Evolutionary conservation across 2,329 filamentous ascomycete genomes (phyloP), one percentile per base, ranked within the genome.

Genomic region (Fusarium hainanense): DNA sequence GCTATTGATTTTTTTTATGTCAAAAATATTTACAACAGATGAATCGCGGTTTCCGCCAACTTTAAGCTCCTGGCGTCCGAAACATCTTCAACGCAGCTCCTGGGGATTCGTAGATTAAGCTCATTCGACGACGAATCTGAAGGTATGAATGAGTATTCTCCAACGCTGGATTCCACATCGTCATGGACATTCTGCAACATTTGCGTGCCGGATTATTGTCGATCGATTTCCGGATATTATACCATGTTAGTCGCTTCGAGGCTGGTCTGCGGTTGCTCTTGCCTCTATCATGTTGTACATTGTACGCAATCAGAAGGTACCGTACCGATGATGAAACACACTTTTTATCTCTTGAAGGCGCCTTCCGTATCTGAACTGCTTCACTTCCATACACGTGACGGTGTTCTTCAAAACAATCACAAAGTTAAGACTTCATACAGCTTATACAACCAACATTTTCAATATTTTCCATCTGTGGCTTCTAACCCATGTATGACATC

Each of bases 271-370:
- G 20, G 47, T 52, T 57, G 44, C 32, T 27, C 27, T 64, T 21
- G 37, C 20, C 23, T 42, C 48, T 20, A 41, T 51, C 32, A 41
- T 41, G 32, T 14, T 27, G 49, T 47, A 65, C 62, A 16, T 14
- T 27, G 49, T 47, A 65, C 62, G n/a, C 46, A 65, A 60, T 34
- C 23, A 46, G 47, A 60, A 60, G 54, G 60, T 60, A 54, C 25
- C 37, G 23, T 37, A 11, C 25, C 30, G 28, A 23, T 42, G 13
- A 27, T 55, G 23, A 41, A 51, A 41, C 49, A 41, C 47, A 50
- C 16, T n/a, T 11, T 37, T n/a, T 5, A 13, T 25, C 48, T 37
- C n/a, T 43, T 48, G 28, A 28, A 64, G 30, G 25, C 46, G 41
- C 47, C 62, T 66, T 65, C 61, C 54, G 54, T 43, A 41, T 34